Conservation (phyloP, 208 protist species). For the Entamoeba moshkovskii region DNA sequence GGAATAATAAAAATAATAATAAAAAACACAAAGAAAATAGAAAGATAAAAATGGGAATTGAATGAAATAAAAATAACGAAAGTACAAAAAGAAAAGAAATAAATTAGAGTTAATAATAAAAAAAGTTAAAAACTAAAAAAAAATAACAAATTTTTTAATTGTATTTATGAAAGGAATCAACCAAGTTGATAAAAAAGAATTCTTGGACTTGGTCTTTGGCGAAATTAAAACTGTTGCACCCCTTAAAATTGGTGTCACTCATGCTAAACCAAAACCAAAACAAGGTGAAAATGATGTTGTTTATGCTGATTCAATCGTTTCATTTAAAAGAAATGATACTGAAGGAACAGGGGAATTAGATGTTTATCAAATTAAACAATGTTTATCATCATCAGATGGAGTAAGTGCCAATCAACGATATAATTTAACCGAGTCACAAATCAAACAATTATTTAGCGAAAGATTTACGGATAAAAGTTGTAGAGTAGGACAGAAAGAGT, state of each 20-base stretch:
- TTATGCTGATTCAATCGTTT: not conserved
- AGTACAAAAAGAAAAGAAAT: not conserved
- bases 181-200: not conserved
- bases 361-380: not conserved
- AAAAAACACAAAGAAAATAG: too few species aligned
- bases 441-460: not conserved
- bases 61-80: not conserved
- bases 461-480: not conserved
- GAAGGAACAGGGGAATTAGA: not conserved
- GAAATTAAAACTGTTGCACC: not conserved
- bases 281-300: not conserved
- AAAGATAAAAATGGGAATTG: too few species aligned
- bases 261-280: not conserved
- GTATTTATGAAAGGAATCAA: not conserved
- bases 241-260: not conserved
- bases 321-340: not conserved
- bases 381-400: not conserved
- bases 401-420: not conserved
- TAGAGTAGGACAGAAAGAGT: not conserved
- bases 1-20: too few species aligned
- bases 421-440: not conserved
- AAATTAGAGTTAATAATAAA: not conserved
- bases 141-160: not conserved
- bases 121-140: not conserved
- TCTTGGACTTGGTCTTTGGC: not conserved